Percentiles rank a stretch among this genome's conserved stretches.
These are phyloP conservation scores for Vaucheria bursata DNA, from an alignment of 352 stramenopile genomes.

Conservation along the genomic window DNA sequence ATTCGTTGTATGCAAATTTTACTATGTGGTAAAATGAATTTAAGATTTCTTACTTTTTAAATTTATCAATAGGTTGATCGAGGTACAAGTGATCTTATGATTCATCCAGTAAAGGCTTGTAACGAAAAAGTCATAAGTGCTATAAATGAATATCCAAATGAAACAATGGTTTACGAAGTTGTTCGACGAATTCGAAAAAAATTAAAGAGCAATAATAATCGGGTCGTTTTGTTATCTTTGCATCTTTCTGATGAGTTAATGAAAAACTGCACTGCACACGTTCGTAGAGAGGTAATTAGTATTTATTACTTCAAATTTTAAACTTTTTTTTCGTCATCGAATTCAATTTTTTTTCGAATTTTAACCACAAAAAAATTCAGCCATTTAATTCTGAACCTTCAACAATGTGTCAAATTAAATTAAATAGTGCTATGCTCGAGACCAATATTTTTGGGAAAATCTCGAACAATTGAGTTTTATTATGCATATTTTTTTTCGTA, in stretches of 20 bases:
- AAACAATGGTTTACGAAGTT: conserved; percentile 11
- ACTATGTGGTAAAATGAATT: too few relatives aligned
- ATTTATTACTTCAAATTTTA: too few relatives aligned
- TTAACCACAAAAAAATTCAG: too few relatives aligned
- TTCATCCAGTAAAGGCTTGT: not conserved
- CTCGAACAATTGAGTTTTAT: too few relatives aligned
- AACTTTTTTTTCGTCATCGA: too few relatives aligned
- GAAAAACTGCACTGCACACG: not conserved
- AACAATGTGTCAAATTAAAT: too few relatives aligned
- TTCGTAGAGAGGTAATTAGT: conserved; percentile 9
- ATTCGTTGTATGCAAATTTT: too few relatives aligned
- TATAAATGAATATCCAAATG: conserved; percentile 10
- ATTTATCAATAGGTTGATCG: not conserved
- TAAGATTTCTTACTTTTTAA: not conserved
- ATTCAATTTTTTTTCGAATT: too few relatives aligned
- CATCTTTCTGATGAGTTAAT: conserved; percentile 1
- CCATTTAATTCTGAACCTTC: too few relatives aligned
- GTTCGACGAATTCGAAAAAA: conserved; percentile 1
- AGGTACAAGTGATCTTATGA: not conserved
- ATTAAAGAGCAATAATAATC: not conserved
- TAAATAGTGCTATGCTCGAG: too few relatives aligned
- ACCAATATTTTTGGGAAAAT: too few relatives aligned
- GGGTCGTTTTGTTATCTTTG: not conserved
- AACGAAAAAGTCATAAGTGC: not conserved
- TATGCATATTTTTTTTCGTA: too few relatives aligned